Percentiles rank a stretch among this genome's conserved stretches.
phyloP scores from a whole-genome alignment of 352 stramenopile species.

The Pythium brachiatum region DNA sequence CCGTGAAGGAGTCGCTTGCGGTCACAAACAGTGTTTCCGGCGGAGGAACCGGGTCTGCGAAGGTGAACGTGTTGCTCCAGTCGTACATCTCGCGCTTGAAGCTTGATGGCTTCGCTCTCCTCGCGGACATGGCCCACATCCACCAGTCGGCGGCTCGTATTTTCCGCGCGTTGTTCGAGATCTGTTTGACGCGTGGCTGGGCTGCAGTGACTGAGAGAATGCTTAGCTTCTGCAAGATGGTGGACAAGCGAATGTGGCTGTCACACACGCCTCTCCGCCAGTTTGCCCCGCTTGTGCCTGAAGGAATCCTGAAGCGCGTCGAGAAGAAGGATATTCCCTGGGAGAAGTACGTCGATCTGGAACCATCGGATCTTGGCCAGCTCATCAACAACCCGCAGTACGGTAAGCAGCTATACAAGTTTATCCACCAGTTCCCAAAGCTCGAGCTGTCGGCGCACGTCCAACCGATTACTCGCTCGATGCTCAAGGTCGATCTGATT shows the following conservation, averaged over 20 bases:
- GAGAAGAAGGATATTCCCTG: constrained; percentile 99
- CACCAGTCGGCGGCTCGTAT: constrained; percentile 98
- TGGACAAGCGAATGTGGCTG: constrained; percentile 98
- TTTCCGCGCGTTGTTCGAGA: constrained; percentile 99
- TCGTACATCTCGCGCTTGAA: constrained; percentile 98
- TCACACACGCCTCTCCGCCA: constrained; percentile 97
- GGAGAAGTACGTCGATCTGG: constrained; percentile 97
- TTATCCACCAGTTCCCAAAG: constrained; percentile 98
- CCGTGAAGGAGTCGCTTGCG: constrained; percentile 95
- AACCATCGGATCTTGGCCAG: constrained; percentile 95
- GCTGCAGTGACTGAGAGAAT: constrained; percentile 93
- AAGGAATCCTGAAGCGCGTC: constrained; percentile 95
- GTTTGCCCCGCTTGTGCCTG: constrained; percentile 91
- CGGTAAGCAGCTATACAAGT: constrained; percentile 96
- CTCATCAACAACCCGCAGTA: constrained; percentile 98
- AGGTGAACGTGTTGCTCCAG: constrained; percentile 99
- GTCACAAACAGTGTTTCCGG: constrained; percentile 37
- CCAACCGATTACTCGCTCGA: constrained; percentile 97
- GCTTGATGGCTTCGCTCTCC: constrained; percentile 97
- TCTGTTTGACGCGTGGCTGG: constrained; percentile 96
- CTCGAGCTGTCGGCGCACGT: constrained; percentile 96
- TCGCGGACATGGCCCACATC: constrained; percentile 99
- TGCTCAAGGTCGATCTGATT: constrained; percentile 95
- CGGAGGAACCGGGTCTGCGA: constrained; percentile 82
- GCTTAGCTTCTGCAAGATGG: constrained; percentile 98